A percentile compares a stretch with the other conserved stretches of the same genome.
phyloP scores from a whole-genome alignment of 176 grass and related monocot species.

The Eremochloa ophiuroides region DNA sequence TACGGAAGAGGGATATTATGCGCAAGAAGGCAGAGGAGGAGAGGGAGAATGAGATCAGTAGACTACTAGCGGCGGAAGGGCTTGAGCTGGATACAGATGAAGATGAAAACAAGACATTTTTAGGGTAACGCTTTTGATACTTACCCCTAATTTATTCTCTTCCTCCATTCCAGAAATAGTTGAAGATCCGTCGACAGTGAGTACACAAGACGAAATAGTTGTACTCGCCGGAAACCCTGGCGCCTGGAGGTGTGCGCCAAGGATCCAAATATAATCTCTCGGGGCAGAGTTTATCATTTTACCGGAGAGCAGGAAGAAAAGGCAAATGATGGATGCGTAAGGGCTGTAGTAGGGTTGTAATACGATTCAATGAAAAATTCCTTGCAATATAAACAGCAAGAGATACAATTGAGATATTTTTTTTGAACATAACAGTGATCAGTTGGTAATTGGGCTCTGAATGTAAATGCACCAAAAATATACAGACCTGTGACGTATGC shows the following conservation, averaged over 20 bases:
- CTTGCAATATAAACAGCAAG: neutral
- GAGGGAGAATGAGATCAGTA: conserved; percentile 53
- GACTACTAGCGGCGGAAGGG: conserved; percentile 76
- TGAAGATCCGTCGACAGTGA: neutral
- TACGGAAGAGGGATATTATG: conserved; percentile 83
- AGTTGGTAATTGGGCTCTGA: neutral
- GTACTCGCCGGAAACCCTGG: neutral
- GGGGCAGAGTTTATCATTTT: neutral
- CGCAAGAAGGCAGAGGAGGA: conserved; percentile 80
- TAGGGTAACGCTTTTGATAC: conserved; percentile 15
- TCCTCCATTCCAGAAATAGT: neutral
- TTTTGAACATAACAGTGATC: neutral
- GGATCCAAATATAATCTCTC: conserved; percentile 1
- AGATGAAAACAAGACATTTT: conserved; percentile 46
- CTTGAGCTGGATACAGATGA: conserved; percentile 88
- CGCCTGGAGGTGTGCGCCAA: neutral
- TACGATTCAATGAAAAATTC: neutral
- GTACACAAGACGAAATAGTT: neutral
- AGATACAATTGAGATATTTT: neutral
- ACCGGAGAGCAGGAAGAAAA: neutral
- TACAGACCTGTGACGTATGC: neutral
- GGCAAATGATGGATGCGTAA: neutral
- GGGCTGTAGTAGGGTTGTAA: neutral
- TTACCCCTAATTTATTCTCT: conserved; percentile 10
- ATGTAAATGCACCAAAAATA: neutral